phyloP scores from a whole-genome alignment of 2,329 filamentous ascomycete species.

The Beauveria medogensis region DNA sequence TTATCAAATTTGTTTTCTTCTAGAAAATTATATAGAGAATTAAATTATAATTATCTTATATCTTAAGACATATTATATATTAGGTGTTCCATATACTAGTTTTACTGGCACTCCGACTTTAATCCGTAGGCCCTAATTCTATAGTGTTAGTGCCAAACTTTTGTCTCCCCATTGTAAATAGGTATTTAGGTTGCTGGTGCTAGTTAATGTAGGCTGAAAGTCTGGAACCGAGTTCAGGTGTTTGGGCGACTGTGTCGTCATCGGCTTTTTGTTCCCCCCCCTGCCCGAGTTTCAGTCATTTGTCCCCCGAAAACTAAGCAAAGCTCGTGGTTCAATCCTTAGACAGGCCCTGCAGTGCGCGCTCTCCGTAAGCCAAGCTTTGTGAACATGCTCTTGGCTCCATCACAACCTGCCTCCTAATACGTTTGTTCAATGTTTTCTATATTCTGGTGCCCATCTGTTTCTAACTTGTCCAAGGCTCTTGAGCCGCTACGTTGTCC shows the following conservation, averaged over 20 bases:
- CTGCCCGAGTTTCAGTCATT: slow-evolving; percentile 9
- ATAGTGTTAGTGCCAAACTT: no score
- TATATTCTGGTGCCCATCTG: slow-evolving; percentile 1
- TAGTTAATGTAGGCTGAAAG: neutral
- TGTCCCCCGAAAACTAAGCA: slow-evolving; percentile 8
- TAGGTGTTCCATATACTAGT: no score
- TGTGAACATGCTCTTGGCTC: neutral
- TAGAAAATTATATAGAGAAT: no score
- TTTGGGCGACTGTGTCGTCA: slow-evolving; percentile 11
- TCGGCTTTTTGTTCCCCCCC: slow-evolving; percentile 3
- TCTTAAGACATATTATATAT: no score
- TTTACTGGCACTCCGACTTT: no score
- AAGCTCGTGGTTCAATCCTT: neutral
- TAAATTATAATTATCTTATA: no score
- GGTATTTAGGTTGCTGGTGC: neutral
- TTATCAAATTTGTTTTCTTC: no score
- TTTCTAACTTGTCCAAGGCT: neutral
- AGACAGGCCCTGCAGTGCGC: neutral
- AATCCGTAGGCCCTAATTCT: no score
- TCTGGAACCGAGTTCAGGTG: neutral
- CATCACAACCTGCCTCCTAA: neutral
- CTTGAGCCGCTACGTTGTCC: neutral
- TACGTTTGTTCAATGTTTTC: neutral
- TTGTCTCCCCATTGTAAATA: no score
- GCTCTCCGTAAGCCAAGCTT: neutral